Evolutionary conservation across 768 basidiomycete species (phyloP).

Genomic region (Gloeopeniophorella convolvens): DNA sequence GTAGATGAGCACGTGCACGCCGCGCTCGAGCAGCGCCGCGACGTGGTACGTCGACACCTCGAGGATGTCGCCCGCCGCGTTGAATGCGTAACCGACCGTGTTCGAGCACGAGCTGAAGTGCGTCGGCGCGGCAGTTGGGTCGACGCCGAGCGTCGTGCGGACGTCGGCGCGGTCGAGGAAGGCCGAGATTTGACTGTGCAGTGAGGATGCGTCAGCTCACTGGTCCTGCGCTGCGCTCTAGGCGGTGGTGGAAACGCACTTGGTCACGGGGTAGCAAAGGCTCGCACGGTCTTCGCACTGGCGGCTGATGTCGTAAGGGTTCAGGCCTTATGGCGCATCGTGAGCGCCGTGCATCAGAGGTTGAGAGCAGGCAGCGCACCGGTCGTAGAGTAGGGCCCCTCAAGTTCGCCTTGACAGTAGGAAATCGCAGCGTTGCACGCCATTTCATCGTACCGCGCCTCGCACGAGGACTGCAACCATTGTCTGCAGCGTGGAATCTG

Average conservation of each 20-base stretch:
- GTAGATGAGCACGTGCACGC: conserved; percentile 46
- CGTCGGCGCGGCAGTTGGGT: conserved; percentile 33
- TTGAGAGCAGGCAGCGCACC: conserved; percentile 21
- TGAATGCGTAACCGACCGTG: conserved; percentile 45
- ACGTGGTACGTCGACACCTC: conserved; percentile 36
- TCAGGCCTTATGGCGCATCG: conserved; percentile 31
- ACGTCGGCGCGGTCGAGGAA: conserved; percentile 59
- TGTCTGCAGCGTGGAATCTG: conserved; percentile 42
- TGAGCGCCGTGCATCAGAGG: conserved; percentile 24
- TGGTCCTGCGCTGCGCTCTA: too few relatives aligned
- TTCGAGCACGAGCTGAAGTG: conserved; percentile 38
- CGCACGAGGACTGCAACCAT: conserved; percentile 33
- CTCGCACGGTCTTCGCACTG: conserved; percentile 47
- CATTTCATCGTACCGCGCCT: conserved; percentile 39
- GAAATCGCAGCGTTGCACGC: conserved; percentile 35
- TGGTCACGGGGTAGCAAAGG: conserved; percentile 55
- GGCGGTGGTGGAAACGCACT: conserved; percentile 23
- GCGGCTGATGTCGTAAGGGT: conserved; percentile 66
- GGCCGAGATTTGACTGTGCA: conserved; percentile 42
- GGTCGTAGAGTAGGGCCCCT: conserved; percentile 24
- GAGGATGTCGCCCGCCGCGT: conserved; percentile 34
- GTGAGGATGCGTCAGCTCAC: too few relatives aligned
- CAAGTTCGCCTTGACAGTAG: conserved; percentile 33
- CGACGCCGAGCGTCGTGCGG: conserved; percentile 56
- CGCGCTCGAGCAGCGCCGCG: conserved; percentile 46